Evolutionary conservation across 2,329 filamentous ascomycete species (phyloP), one percentile per base, ranked within the genome.

Genomic region (Hypoxylon sp.): DNA sequence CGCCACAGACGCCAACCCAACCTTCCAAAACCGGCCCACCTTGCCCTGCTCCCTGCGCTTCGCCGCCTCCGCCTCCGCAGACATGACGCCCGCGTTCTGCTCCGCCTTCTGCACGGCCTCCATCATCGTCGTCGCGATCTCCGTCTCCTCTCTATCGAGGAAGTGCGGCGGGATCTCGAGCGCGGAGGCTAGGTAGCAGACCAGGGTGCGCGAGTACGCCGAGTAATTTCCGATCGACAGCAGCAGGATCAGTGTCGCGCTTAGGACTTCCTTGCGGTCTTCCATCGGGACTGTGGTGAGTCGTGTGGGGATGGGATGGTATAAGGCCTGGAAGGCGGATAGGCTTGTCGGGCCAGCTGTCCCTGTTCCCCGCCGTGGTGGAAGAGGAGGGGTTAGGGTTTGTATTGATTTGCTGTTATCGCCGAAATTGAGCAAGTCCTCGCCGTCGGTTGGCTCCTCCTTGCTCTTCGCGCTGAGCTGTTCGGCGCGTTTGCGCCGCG

Each of bases 1-100:
- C 0, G 93, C 94, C 0, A 96, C 93, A 7, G 91, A 92, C 0
- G 94, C 95, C 25, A 97, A 83, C 0, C 94, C 93, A 19, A 97
- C 93, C 76, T 97, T 97, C 92, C 93, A 97, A 76, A 91, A 91
- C 7, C 94, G 84, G 19, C 87, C 84, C 7, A 85, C 80, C 70
- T 91, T 88, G 58, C 91, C 91, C 63, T 92, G 86, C 68, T 94
- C 89, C 12, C 86, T 86, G 57, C 90, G 88, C 75, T 91, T 91
- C 74, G 91, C 87, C 0, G 89, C 89, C 76, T 96, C 93, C 1
- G 90, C 87, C 65, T 94, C 91, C 0, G 91, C 92, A 0, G 89
- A 90, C 82, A 96, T 90, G 46, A 85, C 83, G 61, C 54, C 29
- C 5, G 67, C 67, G 77, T 51, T 70, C 64, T 76, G 74, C 52